Base-by-base conservation (phyloP, 1,284 basidiomycete genomes). In the Pseudozyma pruni region DNA sequence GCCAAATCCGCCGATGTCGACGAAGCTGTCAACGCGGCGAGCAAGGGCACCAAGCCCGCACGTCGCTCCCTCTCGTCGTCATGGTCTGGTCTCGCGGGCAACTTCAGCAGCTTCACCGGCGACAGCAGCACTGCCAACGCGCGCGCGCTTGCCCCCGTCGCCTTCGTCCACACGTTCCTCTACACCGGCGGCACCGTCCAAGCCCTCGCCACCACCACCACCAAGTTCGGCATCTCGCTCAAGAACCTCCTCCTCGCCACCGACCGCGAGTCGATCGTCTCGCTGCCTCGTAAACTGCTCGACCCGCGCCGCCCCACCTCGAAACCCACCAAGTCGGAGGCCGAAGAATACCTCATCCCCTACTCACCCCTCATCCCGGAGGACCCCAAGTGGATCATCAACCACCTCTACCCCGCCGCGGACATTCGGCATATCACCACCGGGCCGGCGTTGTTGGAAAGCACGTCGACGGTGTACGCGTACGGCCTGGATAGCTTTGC, bases 201-300 rank as follows among this genome's bases (percentile, higher is more conserved):
- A 10, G 87, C 91, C 0, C 82, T 96, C 19, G 84, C 88, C 0
- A 87, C 89, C 13, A 95, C 94, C 0, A 87, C 1, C 8, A 81
- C 80, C 45, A 91, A 90, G 81, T 92, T 90, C 70, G 95, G 95
- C 1, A 93, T 98, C 56, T 88, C 92, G 0, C 87, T 87, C 44
- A 94, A 92, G 81, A 91, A 95, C 75, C 84, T 98, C 25, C 87
- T 98, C 93, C 91, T 94, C 51, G 90, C 93, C 13, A 94, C 88
- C 55, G 86, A 86, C 44, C 88, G 88, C 58, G 85, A 89, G 61
- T 90, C 92, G 76, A 85, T 98, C 23, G 87, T 90, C 32, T 86
- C 89, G 0, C 85, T 97, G 63, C 89, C 91, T 1, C 87, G 90
- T 29, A 85, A 89, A 13, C 75, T 93, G 20, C 85, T 98, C 34